Evolutionary conservation across 1,284 basidiomycete genomes (phyloP).

Genomic region (Ceraceosorus guamensis): DNA sequence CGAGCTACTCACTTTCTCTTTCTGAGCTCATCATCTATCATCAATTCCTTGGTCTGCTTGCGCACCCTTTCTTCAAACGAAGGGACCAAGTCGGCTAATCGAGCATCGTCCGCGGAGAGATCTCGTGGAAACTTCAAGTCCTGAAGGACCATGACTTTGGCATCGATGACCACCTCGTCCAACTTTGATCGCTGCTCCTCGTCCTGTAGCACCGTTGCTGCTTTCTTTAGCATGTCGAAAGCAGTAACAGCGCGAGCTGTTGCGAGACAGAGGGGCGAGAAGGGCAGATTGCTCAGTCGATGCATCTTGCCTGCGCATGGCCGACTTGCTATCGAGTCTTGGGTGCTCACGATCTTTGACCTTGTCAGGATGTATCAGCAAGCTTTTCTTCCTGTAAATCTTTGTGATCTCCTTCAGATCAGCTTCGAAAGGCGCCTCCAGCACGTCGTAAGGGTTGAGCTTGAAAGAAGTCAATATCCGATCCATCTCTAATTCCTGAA

Average conservation of each 20-base stretch:
- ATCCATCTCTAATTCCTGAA: constrained; percentile 52
- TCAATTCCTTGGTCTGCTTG: constrained; percentile 53
- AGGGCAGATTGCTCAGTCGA: background rate
- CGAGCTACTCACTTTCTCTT: constrained; percentile 47
- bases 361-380: constrained; percentile 58
- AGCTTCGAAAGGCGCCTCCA: constrained; percentile 52
- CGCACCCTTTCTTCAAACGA: constrained; percentile 52
- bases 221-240: constrained; percentile 57
- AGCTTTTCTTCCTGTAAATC: constrained; percentile 55
- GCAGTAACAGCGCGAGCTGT: constrained; percentile 53
- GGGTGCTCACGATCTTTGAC: constrained; percentile 51
- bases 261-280: background rate
- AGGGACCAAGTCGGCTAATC: constrained; percentile 48
- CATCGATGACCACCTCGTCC: constrained; percentile 48
- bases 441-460: constrained; percentile 56
- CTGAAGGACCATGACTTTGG: constrained; percentile 48
- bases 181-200: constrained; percentile 43
- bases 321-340: background rate
- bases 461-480: constrained; percentile 55
- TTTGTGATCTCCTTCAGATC: constrained; percentile 54
- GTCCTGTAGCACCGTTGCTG: constrained; percentile 47
- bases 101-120: constrained; percentile 48
- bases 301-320: too few relatives aligned
- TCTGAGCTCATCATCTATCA: constrained; percentile 57
- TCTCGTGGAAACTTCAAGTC: constrained; percentile 36